Conservation (phyloP, 257 asterid species). For the Solanum ahanhuiri region DNA sequence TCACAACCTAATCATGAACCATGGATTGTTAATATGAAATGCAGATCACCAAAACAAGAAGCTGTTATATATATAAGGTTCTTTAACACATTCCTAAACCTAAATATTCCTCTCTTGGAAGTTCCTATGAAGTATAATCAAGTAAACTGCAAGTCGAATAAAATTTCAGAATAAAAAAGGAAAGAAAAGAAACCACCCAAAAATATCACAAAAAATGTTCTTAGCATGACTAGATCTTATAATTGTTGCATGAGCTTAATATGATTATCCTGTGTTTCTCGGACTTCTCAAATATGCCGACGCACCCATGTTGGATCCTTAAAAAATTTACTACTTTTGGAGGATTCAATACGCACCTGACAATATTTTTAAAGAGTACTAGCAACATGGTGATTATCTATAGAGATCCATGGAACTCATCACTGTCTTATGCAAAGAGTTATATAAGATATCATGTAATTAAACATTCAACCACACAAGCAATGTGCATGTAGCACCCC, state of each 20-base stretch:
- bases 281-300: neutral
- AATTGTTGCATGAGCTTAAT: neutral
- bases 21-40: neutral
- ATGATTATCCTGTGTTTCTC: neutral
- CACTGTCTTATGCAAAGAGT: neutral
- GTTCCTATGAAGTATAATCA: neutral
- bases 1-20: slow-evolving; percentile 40
- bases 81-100: neutral
- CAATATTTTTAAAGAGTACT: neutral
- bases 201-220: neutral
- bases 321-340: neutral
- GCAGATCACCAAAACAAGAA: neutral
- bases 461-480: neutral
- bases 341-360: neutral
- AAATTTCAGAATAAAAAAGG: neutral
- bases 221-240: neutral
- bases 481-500: neutral
- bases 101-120: neutral
- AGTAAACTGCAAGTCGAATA: neutral
- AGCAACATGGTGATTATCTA: neutral
- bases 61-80: neutral
- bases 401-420: neutral
- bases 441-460: neutral
- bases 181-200: neutral
- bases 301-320: neutral